Evolutionary conservation across 2,329 filamentous ascomycete genomes (phyloP).

Genomic region (Aspergillus neotritici): DNA sequence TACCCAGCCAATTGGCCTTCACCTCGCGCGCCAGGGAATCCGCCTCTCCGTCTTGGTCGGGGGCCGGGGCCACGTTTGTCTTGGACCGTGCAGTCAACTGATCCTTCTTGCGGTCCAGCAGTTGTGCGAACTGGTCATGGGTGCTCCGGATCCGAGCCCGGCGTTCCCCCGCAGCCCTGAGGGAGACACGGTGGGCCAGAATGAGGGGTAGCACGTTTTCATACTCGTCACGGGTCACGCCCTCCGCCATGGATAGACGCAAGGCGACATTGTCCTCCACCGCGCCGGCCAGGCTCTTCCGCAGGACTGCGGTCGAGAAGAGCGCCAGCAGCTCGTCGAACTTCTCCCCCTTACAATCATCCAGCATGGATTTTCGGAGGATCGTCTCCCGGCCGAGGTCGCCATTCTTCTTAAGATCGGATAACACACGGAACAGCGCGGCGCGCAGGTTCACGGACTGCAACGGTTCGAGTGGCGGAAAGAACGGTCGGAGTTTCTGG

Average conservation of each 20-base stretch:
- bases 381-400: slow-evolving; percentile 72
- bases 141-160: slow-evolving; percentile 56
- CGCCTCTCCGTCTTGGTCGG: slow-evolving; percentile 38
- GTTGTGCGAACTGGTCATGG: slow-evolving; percentile 59
- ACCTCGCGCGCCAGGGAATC: slow-evolving; percentile 44
- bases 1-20: slow-evolving; percentile 70
- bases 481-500: slow-evolving; percentile 83
- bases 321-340: slow-evolving; percentile 78
- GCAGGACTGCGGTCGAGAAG: slow-evolving; percentile 79
- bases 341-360: slow-evolving; percentile 89
- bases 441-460: slow-evolving; percentile 87
- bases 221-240: slow-evolving; percentile 29
- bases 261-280: slow-evolving; percentile 45
- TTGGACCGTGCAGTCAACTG: slow-evolving; percentile 42
- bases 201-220: slow-evolving; percentile 57
- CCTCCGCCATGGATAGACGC: slow-evolving; percentile 50
- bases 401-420: slow-evolving; percentile 82
- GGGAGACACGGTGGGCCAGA: slow-evolving; percentile 64
- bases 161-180: slow-evolving; percentile 54
- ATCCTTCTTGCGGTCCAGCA: slow-evolving; percentile 59
- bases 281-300: slow-evolving; percentile 54
- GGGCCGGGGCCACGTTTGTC: slow-evolving; percentile 14
- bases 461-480: slow-evolving; percentile 80
- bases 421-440: slow-evolving; percentile 72
- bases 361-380: slow-evolving; percentile 88